A percentile compares a stretch with the other conserved stretches of the same genome.
phyloP scores from a whole-genome alignment of 768 basidiomycete genomes.

The Agaricus sinodeliciosus region DNA sequence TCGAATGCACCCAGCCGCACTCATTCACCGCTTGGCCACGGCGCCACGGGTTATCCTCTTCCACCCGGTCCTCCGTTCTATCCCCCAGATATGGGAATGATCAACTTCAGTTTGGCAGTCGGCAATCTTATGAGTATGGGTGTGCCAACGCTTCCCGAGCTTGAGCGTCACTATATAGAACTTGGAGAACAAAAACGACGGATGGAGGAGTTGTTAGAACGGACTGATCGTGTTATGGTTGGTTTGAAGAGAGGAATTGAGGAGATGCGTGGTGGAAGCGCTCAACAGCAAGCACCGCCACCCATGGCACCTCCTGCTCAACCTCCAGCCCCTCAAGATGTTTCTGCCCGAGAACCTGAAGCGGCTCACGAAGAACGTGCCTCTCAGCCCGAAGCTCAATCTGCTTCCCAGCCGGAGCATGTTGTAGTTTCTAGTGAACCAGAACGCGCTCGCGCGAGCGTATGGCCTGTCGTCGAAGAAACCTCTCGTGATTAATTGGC shows the following conservation, averaged over 20 bases:
- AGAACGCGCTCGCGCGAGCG: slow-evolving; percentile 18
- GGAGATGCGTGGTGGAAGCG: slow-evolving; percentile 47
- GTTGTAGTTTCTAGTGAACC: slow-evolving; percentile 12
- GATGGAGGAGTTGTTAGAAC: slow-evolving; percentile 69
- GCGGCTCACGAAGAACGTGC: neutral
- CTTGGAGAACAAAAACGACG: slow-evolving; percentile 55
- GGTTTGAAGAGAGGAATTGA: slow-evolving; percentile 71
- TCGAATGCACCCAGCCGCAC: slow-evolving; percentile 66
- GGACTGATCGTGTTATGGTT: slow-evolving; percentile 67
- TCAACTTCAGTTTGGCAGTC: slow-evolving; percentile 25
- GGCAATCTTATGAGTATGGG: slow-evolving; percentile 28
- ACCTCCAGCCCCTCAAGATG: slow-evolving; percentile 11
- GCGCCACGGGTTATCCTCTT: slow-evolving; percentile 21
- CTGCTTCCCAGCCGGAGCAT: slow-evolving; percentile 5
- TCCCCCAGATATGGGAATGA: slow-evolving; percentile 21
- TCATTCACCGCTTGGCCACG: slow-evolving; percentile 61
- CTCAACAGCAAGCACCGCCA: slow-evolving; percentile 4
- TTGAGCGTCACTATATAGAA: slow-evolving; percentile 67
- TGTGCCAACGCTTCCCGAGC: slow-evolving; percentile 45
- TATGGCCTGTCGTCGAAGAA: slow-evolving; percentile 27
- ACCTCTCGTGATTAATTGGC: slow-evolving; percentile 18
- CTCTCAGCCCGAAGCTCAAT: neutral
- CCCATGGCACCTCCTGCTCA: slow-evolving; percentile 8
- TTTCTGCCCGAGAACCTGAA: slow-evolving; percentile 14
- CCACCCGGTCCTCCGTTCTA: slow-evolving; percentile 14